Percentiles rank a stretch among this genome's conserved stretches.
These are phyloP conservation scores for Sarocladiaceae sp. DNA, from an alignment of 2,329 filamentous ascomycete genomes.

Conservation along the genomic window DNA sequence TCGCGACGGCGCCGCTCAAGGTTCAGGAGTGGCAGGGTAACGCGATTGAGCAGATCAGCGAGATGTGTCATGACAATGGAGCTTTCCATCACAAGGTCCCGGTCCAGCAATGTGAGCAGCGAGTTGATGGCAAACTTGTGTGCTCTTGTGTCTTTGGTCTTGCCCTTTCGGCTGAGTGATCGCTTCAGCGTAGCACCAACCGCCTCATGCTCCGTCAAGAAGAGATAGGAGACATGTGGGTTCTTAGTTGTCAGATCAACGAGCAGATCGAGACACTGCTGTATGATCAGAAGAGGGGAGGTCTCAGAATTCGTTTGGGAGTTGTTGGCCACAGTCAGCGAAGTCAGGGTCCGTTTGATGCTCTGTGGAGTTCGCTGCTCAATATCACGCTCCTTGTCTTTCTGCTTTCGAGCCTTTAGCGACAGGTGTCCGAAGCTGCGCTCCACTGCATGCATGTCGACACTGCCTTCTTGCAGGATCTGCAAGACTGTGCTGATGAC, in stretches of 20 bases:
- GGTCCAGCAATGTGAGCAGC: conserved; percentile 77
- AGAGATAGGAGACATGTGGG: conserved; percentile 80
- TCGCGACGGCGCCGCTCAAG: conserved; percentile 81
- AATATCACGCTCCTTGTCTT: conserved; percentile 53
- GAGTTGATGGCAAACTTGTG: conserved; percentile 90
- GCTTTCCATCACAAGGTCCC: conserved; percentile 94
- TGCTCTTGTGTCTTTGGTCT: conserved; percentile 76
- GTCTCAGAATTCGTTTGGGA: conserved; percentile 69
- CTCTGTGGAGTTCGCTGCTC: conserved; percentile 72
- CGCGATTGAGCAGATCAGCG: conserved; percentile 77
- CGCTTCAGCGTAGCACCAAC: conserved; percentile 71
- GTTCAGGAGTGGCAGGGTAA: conserved; percentile 78
- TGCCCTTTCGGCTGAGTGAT: conserved; percentile 73
- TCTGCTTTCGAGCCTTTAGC: conserved; percentile 76
- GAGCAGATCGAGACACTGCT: conserved; percentile 85
- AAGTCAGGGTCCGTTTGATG: conserved; percentile 68
- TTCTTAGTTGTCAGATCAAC: conserved; percentile 81
- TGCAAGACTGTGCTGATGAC: conserved; percentile 88
- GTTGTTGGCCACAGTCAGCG: conserved; percentile 37
- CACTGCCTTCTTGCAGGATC: conserved; percentile 91
- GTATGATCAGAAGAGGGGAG: conserved; percentile 89
- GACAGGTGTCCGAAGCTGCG: conserved; percentile 92
- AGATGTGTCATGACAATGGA: conserved; percentile 94
- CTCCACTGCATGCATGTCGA: conserved; percentile 88
- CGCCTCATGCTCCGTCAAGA: conserved; percentile 85